Evolutionary conservation across 768 basidiomycete species (phyloP), one percentile per base, ranked within the genome.

Genomic region (Boletales sp.): DNA sequence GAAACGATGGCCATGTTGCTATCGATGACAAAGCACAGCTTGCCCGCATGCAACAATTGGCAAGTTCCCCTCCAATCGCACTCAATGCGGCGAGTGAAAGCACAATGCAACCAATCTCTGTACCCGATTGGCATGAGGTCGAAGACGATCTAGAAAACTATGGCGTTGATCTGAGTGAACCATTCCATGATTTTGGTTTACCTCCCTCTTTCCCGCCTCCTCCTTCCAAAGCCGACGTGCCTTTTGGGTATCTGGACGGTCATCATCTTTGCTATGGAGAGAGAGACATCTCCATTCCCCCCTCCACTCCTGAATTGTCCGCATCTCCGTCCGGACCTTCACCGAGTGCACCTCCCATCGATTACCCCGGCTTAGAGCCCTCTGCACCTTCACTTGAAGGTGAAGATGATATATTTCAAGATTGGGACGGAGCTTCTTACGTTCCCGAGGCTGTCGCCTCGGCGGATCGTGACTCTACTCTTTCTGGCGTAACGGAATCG

Each of bases 11-110:
- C n/a, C 83, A 86, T 59, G 70, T 86, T 41, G 83, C 84, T 15
- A 83, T 76, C 2, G 84, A 86, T 60, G 84, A 86, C 64, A 86
- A 86, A 60, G 60, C 69, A 0, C 54, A 77, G n/a, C 72, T 86
- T 37, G 81, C 79, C 21, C 75, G 73, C 32, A 70, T 85, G 37
- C 75, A 71, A 1, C 71, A 71, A 33, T 54, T 80, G 30, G 80
- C 78, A 33, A 83, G 80, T 52, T 74, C 74, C 17, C 83, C 83
- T n/a, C 76, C 77, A 7, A 28, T 18, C 0, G 31, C 31, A 7
- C 41, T 50, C 21, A 68, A 64, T 17, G 44, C 44, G 19, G 49
- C 55, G 41, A 34, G 38, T 25, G 48, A 57, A 42, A 45, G 62
- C 12, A 48, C 66, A 4, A 34, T 37, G 2, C 57, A 49, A 1